phyloP scores from a whole-genome alignment of 768 basidiomycete genomes.

The Calocera viscosa region DNA sequence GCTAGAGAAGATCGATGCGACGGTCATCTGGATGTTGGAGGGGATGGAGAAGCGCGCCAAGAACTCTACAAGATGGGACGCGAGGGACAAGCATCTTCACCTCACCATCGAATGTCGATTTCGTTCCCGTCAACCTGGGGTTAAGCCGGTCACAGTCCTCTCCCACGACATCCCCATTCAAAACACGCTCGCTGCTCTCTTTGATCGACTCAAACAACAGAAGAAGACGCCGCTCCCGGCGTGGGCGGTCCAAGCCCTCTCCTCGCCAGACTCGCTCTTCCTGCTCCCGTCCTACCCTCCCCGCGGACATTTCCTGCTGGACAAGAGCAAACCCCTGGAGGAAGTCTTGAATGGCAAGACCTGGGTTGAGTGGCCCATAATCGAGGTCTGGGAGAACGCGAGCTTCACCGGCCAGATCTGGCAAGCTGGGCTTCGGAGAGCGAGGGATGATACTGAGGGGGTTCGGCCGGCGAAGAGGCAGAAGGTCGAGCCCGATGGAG shows the following conservation, averaged over 20 bases:
- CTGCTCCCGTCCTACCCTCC: slow-evolving; percentile 8
- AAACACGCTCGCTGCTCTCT: neutral
- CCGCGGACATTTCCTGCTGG: slow-evolving; percentile 8
- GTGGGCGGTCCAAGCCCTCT: slow-evolving; percentile 15
- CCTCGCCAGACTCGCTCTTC: slow-evolving; percentile 13
- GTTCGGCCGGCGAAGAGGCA: neutral
- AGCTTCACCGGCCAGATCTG: neutral
- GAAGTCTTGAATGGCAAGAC: neutral
- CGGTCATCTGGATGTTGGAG: slow-evolving; percentile 13
- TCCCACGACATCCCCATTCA: slow-evolving; percentile 13
- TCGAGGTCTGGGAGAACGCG: slow-evolving; percentile 3
- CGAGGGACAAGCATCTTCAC: neutral
- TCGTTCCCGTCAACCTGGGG: slow-evolving; percentile 1
- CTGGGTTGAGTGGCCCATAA: neutral
- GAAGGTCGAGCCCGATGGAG: neutral
- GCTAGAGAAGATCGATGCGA: slow-evolving; percentile 13
- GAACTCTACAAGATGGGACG: slow-evolving; percentile 17
- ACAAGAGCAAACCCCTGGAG: slow-evolving; percentile 1
- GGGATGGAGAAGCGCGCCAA: slow-evolving; percentile 17
- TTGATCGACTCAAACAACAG: neutral
- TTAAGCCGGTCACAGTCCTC: neutral
- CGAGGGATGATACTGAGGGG: slow-evolving; percentile 14
- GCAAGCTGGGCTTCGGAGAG: slow-evolving; percentile 6
- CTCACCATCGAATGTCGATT: neutral
- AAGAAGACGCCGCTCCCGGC: neutral